phyloP scores from a whole-genome alignment of 768 basidiomycete species.

The Lentinula aciculospora region DNA sequence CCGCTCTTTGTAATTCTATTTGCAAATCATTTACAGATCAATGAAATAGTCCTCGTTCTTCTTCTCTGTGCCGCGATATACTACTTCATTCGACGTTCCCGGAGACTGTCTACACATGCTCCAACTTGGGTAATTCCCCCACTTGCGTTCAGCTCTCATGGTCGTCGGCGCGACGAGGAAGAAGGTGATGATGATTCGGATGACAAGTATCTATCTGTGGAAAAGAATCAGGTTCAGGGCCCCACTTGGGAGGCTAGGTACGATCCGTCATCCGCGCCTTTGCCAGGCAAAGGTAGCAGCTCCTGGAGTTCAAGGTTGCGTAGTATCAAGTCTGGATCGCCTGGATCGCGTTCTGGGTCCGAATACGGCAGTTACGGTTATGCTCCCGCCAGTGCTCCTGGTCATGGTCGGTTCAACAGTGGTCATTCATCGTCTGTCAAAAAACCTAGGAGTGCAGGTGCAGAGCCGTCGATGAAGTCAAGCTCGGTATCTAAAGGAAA shows the following conservation, averaged over 20 bases:
- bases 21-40: background rate
- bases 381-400: background rate
- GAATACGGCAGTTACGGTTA: background rate
- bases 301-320: constrained; percentile 1
- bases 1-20: background rate
- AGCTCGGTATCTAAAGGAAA: background rate
- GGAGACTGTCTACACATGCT: background rate
- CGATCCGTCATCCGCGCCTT: background rate
- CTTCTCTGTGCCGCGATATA: background rate
- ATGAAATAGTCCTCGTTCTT: background rate
- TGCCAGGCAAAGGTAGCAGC: constrained; percentile 1
- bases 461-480: background rate
- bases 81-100: background rate
- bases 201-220: constrained; percentile 4
- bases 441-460: background rate
- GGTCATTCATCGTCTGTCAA: background rate
- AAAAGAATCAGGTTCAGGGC: background rate
- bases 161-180: background rate
- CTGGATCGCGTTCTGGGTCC: background rate
- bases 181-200: background rate
- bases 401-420: background rate
- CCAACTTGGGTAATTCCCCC: background rate
- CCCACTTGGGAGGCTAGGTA: constrained; percentile 2
- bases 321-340: constrained; percentile 1
- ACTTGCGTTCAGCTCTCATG: background rate